Base-by-base conservation (phyloP, 345 rosid species). In the Fremontodendron californicum region DNA sequence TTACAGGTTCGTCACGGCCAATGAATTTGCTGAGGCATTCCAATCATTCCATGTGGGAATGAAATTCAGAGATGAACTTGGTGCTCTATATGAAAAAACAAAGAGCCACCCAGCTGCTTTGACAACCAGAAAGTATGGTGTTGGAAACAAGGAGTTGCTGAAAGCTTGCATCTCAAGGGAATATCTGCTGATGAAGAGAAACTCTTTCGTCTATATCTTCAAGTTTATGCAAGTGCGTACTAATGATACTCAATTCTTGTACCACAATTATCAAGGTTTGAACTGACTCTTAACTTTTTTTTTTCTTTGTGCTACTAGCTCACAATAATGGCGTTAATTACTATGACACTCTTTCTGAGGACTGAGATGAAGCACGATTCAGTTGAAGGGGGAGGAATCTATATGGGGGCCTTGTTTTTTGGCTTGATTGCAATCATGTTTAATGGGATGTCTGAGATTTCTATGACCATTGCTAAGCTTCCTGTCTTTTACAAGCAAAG, bases 401-500 rank as follows among this genome's bases (percentile, higher is more conserved):
- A 79, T 68, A 29, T 69, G 1, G 98, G 98, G 37, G 92, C 97
- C 77, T 79, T 87, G 81, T 94, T 93, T 88, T 91, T 88, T 71
- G 6, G 85, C 37, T 75, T 88, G 39, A 61, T 49, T 77, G 78
- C 70, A 77, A 49, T 87, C 76, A 86, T 87, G 95, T 91, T 93
- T 71, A 89, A 86, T 67, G 94, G 98, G 29, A 80, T 86, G 89
- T 31, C 94, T 1, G 98, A 94, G 83, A 63, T 94, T 37, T 86
- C 94, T 39, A 87, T 94, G 93, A 89, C 95, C 45, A 86, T 94
- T 55, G 85, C 82, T 37, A 94, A 87, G 81, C 98, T 94, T 83
- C 92, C 97, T 2, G 91, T 93, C 64, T 93, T 94, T 74, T 94
- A 86, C 89, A 94, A 92, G 84, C 97, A 94, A 83, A 85, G 98